Conservation (phyloP, 2,329 filamentous ascomycete genomes). For the Ceratocystis huliohia region DNA sequence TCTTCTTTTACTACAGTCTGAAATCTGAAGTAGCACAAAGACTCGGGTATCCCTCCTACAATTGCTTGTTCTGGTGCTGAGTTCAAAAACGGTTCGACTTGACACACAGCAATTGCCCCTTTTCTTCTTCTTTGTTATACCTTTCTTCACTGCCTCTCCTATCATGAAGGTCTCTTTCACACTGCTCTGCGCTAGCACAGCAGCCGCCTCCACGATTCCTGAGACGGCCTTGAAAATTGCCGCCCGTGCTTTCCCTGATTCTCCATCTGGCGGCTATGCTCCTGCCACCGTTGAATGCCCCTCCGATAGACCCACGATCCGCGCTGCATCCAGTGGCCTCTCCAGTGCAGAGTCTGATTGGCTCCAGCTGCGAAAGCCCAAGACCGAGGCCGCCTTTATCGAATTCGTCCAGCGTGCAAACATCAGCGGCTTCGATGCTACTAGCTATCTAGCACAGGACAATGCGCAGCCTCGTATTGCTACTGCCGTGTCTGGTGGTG, state of each 20-base stretch:
- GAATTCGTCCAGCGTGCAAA: conserved; percentile 58
- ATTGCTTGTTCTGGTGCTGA: background rate
- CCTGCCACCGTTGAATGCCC: conserved; percentile 60
- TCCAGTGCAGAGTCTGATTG: conserved; percentile 61
- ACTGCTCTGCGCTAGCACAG: conserved; percentile 17
- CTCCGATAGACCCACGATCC: conserved; percentile 52
- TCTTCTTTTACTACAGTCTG: background rate
- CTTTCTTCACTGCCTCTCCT: background rate
- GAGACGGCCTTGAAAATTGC: background rate
- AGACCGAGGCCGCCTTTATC: conserved; percentile 62
- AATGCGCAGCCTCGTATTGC: conserved; percentile 45
- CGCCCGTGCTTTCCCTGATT: conserved; percentile 29
- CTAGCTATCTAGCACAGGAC: conserved; percentile 49
- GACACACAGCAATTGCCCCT: background rate
- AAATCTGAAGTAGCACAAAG: background rate
- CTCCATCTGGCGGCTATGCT: conserved; percentile 50
- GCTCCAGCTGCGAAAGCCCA: conserved; percentile 57
- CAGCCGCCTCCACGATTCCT: conserved; percentile 11
- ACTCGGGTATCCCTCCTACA: background rate
- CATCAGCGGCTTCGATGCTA: conserved; percentile 69
- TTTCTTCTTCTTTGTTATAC: background rate
- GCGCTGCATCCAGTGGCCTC: conserved; percentile 43
- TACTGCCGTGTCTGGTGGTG: conserved; percentile 70
- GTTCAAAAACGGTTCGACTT: background rate
- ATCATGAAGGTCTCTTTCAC: conserved; percentile 15